phyloP scores from a whole-genome alignment of 1,139 yeast genomes.

The Taphrina betulina region DNA sequence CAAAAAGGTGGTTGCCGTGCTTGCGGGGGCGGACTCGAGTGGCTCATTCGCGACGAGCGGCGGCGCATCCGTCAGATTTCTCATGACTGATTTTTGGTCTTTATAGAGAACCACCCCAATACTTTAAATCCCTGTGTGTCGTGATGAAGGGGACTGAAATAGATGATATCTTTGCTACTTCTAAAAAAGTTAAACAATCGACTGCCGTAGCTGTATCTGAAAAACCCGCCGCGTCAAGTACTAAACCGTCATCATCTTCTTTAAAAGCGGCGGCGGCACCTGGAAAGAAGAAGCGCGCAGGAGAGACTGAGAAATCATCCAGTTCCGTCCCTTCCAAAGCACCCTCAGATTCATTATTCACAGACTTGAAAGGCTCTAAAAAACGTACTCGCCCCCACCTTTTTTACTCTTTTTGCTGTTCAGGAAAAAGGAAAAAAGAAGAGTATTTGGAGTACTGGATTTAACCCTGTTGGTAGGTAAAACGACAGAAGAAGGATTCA shows the following conservation, averaged over 20 bases:
- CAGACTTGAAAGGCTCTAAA: conserved; percentile 31
- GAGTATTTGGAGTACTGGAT: not conserved
- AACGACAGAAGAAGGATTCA: conserved; percentile 34
- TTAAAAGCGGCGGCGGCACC: not conserved
- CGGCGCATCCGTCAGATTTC: conserved; percentile 7
- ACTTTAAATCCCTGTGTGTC: too few relatives aligned
- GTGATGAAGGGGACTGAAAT: conserved; percentile 28
- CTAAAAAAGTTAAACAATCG: conserved; percentile 21
- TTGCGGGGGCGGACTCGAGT: conserved; percentile 5
- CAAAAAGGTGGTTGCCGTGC: conserved; percentile 3
- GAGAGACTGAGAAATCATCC: not conserved
- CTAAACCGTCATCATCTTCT: not conserved
- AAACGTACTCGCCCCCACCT: conserved; percentile 10
- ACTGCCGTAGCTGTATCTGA: not conserved
- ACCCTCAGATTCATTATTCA: conserved; percentile 23
- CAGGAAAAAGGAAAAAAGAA: too few relatives aligned
- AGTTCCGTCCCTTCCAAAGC: not conserved
- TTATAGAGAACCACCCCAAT: too few relatives aligned
- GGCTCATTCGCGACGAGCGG: conserved; percentile 8
- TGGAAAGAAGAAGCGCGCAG: not conserved
- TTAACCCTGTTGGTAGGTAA: conserved; percentile 15
- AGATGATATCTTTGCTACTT: conserved; percentile 32
- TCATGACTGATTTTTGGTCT: conserved; percentile 7
- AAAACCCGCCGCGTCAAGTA: not conserved
- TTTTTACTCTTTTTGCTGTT: too few relatives aligned